Base-by-base conservation (phyloP, 306 rosid genomes). In the Sechiopsis laciniata region DNA sequence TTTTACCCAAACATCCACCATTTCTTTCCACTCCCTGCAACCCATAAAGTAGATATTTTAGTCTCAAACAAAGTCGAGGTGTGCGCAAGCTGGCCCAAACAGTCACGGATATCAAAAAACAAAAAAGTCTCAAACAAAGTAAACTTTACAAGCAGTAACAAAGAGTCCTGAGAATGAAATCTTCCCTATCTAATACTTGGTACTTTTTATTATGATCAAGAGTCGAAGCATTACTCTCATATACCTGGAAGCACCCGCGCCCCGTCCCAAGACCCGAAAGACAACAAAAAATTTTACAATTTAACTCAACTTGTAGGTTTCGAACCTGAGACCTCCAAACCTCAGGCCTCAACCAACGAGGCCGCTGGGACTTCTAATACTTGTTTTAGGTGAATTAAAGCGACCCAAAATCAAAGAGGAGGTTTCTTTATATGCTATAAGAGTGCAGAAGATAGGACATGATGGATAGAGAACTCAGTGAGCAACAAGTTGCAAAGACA, bases 1-100 rank as follows among this genome's bases (percentile, higher is more conserved):
- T 42, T 76, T 84, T 45, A 86, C 87, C 98, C 98, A 94, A 19
- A 80, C 88, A 55, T 91, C 95, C 1, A 88, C 97, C 91, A 91
- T 51, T 32, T 72, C 80, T 68, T 86, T 94, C 99, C 99, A 94
- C 37, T 57, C 86, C 60, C 97, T 92, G 79, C 82, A 82, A 75
- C 75, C 62, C 48, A 57, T 26, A 78, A 78, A 45, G 29, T 42
- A 65, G 71, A 65, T 22, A 37, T 14, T 69, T 48, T 14, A 69
- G 5, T 26, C 46, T 70, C 59, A 70, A 50, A 51, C 35, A 22
- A 70, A 51, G 60, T 69, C n/a, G n/a, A n/a, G n/a, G n/a, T n/a
- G n/a, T n/a, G n/a, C n/a, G n/a, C n/a, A n/a, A n/a, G n/a, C n/a
- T n/a, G n/a, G n/a, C n/a, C n/a, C n/a, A n/a, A n/a, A n/a, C n/a